Conservation (phyloP, 1,284 basidiomycete species). For the Pterulicium gracile region DNA sequence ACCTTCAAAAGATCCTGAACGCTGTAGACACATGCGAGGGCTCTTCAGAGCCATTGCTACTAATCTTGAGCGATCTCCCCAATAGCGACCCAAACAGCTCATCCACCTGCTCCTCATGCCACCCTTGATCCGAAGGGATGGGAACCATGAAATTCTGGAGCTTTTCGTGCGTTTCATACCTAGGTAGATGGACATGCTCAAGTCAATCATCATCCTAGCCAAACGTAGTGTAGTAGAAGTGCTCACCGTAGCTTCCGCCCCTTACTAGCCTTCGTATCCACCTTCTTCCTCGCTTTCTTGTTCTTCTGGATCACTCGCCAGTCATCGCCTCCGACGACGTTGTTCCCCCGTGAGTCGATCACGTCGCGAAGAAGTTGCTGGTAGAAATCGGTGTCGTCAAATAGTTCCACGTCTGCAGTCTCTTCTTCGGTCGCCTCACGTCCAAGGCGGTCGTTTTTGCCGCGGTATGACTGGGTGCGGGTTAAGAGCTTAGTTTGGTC, state of each 20-base stretch:
- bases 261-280: constrained; percentile 92
- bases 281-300: constrained; percentile 66
- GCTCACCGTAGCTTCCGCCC: constrained; percentile 74
- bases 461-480: constrained; percentile 44
- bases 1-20: too few relatives aligned
- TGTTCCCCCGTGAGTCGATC: constrained; percentile 57
- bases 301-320: constrained; percentile 61
- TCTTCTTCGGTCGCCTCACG: constrained; percentile 21
- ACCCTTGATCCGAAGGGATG: constrained; percentile 51
- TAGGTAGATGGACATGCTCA: constrained; percentile 19
- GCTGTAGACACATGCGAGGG: too few relatives aligned
- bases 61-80: too few relatives aligned
- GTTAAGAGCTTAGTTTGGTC: constrained; percentile 45
- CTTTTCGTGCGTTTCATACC: constrained; percentile 90
- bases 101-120: constrained; percentile 92
- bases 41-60: too few relatives aligned
- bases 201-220: neutral
- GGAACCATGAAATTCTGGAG: constrained; percentile 92
- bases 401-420: constrained; percentile 43
- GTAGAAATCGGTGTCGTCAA: constrained; percentile 89
- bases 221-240: neutral
- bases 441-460: constrained; percentile 33
- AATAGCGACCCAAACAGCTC: constrained; percentile 83
- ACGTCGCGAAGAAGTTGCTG: constrained; percentile 82
- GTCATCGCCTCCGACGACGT: constrained; percentile 33